Conservation (phyloP, 1,284 basidiomycete species). For the Macrocybe sp. region DNA sequence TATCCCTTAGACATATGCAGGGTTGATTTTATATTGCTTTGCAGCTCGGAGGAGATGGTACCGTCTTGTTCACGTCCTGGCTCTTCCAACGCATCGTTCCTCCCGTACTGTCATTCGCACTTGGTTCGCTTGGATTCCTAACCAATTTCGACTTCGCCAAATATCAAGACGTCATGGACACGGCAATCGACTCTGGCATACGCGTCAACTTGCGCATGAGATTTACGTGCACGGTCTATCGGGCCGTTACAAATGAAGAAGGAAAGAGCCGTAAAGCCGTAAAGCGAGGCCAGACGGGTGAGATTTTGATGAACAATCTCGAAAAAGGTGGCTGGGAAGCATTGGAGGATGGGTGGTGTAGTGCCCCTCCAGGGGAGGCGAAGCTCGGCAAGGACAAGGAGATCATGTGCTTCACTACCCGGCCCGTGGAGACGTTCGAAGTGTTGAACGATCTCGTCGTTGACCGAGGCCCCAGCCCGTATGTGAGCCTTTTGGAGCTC, state of each 20-base stretch:
- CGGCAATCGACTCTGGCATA: slow-evolving; percentile 88
- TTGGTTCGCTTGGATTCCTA: slow-evolving; percentile 98
- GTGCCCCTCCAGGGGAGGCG: slow-evolving; percentile 34
- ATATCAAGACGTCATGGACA: slow-evolving; percentile 85
- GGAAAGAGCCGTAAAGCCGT: slow-evolving; percentile 76
- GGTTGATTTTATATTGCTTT: slow-evolving; percentile 10
- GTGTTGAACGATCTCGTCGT: slow-evolving; percentile 98
- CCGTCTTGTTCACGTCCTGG: slow-evolving; percentile 99
- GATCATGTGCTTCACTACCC: slow-evolving; percentile 96
- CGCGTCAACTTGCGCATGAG: slow-evolving; percentile 98
- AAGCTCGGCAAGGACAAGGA: slow-evolving; percentile 79
- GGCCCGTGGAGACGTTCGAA: slow-evolving; percentile 96
- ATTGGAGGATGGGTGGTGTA: slow-evolving; percentile 70
- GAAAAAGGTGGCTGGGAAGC: slow-evolving; percentile 92
- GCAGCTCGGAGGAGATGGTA: slow-evolving; percentile 96
- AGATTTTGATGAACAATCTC: slow-evolving; percentile 90
- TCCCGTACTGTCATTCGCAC: slow-evolving; percentile 93
- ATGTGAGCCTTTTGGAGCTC: slow-evolving; percentile 92
- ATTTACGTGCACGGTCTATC: slow-evolving; percentile 98
- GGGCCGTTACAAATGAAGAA: slow-evolving; percentile 73
- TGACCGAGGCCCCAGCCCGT: slow-evolving; percentile 96
- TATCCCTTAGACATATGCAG: slow-evolving; percentile 1
- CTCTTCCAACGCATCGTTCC: slow-evolving; percentile 98
- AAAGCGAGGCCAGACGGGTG: slow-evolving; percentile 87
- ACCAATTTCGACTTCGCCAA: slow-evolving; percentile 97